Evolutionary conservation across 139 green algal species (phyloP).

Genomic region (Asterochloris erici): DNA sequence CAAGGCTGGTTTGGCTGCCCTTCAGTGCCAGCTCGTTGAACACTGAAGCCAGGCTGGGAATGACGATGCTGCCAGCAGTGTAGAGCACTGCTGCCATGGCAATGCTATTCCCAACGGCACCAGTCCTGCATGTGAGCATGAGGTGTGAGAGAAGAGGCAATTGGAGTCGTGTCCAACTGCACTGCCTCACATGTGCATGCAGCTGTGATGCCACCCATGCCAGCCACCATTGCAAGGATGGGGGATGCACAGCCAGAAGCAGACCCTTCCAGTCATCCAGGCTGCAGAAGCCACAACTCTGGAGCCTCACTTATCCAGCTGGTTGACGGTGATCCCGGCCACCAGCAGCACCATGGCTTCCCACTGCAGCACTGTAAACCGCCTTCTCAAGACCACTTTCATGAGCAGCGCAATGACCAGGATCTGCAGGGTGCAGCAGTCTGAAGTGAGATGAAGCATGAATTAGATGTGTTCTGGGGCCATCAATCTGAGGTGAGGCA

Average conservation of each 20-base stretch:
- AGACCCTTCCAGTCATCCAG: neutral
- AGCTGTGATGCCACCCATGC: too few relatives aligned
- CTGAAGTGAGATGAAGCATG: neutral
- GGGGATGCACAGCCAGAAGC: neutral
- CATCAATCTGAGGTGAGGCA: too few relatives aligned
- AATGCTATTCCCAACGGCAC: neutral
- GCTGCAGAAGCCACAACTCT: conserved; percentile 6
- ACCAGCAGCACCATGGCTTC: conserved; percentile 94
- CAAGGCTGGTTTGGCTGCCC: conserved; percentile 90
- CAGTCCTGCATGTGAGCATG: too few relatives aligned
- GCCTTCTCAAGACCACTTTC: conserved; percentile 70
- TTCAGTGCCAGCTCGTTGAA: conserved; percentile 97
- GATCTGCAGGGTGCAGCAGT: conserved; percentile 38
- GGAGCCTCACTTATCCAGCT: conserved; percentile 63
- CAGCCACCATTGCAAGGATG: too few relatives aligned
- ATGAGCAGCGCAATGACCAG: conserved; percentile 89
- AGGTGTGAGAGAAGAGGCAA: too few relatives aligned
- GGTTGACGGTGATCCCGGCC: conserved; percentile 94
- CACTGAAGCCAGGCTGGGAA: conserved; percentile 86
- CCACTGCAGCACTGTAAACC: conserved; percentile 87
- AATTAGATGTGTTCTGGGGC: neutral
- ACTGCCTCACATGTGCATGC: too few relatives aligned
- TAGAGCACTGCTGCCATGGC: conserved; percentile 53
- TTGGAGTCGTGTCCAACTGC: too few relatives aligned
- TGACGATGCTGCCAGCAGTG: conserved; percentile 78